These are phyloP conservation scores for Logfia minima DNA, from an alignment of 129 eudicot genomes.

Conservation along the genomic window DNA sequence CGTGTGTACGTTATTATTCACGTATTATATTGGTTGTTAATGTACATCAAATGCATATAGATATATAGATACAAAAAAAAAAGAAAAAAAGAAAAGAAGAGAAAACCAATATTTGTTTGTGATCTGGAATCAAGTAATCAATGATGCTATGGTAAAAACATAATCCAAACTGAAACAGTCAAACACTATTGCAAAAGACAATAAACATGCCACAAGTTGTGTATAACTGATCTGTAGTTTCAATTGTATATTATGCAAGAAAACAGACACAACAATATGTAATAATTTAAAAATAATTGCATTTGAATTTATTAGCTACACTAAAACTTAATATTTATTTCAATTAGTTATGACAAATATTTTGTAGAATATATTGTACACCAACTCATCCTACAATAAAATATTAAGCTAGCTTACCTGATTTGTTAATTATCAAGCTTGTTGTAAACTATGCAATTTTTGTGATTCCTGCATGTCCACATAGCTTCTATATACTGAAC, in stretches of 20 bases:
- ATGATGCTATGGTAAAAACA: background rate
- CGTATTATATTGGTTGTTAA: background rate
- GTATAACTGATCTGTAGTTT: background rate
- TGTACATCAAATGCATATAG: background rate
- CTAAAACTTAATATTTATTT: background rate
- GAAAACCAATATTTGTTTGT: too few relatives aligned
- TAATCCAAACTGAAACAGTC: background rate
- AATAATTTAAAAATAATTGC: too few relatives aligned
- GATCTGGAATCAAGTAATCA: too few relatives aligned
- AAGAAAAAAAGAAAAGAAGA: too few relatives aligned
- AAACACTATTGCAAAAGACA: background rate
- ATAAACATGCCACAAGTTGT: background rate
- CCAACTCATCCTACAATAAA: background rate
- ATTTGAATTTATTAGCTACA: background rate
- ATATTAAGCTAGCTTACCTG: background rate
- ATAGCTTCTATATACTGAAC: too few relatives aligned
- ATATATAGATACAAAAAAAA: too few relatives aligned
- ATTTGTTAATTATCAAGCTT: too few relatives aligned
- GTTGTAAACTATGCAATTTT: too few relatives aligned
- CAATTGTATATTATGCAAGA: background rate
- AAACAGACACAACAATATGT: background rate
- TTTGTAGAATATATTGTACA: too few relatives aligned
- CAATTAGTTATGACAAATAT: background rate
- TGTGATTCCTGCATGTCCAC: too few relatives aligned
- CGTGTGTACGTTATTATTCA: background rate